Percentiles rank a stretch among this genome's conserved stretches.
Conservation (phyloP, 768 basidiomycete species). For the Mycena pura region DNA sequence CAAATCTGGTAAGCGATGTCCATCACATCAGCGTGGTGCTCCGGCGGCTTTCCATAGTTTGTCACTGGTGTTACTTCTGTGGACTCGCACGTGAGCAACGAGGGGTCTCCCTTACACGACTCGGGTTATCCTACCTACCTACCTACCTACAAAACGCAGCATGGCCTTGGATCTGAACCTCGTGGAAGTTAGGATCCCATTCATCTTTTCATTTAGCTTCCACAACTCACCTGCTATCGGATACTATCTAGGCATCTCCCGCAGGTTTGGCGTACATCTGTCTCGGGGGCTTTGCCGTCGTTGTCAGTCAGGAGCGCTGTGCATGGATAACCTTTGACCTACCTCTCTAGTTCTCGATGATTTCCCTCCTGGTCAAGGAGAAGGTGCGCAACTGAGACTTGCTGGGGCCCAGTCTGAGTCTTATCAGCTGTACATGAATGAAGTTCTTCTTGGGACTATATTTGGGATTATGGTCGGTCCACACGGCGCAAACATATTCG, state of each 20-base stretch:
- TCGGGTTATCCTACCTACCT: no score
- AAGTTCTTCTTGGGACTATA: conserved; percentile 88
- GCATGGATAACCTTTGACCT: not conserved
- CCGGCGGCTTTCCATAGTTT: no score
- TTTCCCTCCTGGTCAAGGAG: conserved; percentile 84
- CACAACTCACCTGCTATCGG: no score
- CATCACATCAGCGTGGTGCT: no score
- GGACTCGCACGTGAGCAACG: no score
- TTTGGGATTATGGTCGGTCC: conserved; percentile 75
- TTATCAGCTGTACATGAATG: conserved; percentile 82
- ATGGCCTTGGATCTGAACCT: no score
- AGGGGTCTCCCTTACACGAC: no score
- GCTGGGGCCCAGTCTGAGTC: not conserved
- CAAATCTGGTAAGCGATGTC: no score
- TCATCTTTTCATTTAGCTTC: no score
- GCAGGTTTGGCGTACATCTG: conserved; percentile 8
- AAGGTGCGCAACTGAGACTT: conserved; percentile 53
- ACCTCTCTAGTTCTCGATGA: conserved; percentile 72
- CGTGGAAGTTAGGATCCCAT: no score
- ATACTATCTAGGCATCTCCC: not conserved
- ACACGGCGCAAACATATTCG: conserved; percentile 69
- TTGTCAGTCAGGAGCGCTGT: conserved; percentile 33
- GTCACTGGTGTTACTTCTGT: no score
- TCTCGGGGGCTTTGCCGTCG: conserved; percentile 37
- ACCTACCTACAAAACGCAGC: no score